Conservation (phyloP, 2,329 filamentous ascomycete species). For the Cladorrhinum sp. region DNA sequence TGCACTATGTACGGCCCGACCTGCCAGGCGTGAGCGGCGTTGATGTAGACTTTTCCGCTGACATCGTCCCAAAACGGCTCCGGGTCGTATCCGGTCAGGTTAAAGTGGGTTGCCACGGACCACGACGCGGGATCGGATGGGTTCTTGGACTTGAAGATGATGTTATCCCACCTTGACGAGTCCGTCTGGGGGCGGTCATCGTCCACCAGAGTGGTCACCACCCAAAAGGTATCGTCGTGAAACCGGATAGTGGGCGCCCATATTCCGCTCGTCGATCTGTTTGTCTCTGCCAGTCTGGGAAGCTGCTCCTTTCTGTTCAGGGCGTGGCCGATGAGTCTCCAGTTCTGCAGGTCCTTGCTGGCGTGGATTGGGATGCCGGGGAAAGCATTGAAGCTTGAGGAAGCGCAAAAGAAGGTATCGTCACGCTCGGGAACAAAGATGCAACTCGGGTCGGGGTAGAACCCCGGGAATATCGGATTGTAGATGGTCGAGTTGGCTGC, state of each 20-base stretch:
- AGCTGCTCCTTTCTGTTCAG: conserved; percentile 36
- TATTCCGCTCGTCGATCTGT: conserved; percentile 34
- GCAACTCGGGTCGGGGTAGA: conserved; percentile 43
- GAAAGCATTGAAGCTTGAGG: conserved; percentile 43
- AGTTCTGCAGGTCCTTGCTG: conserved; percentile 42
- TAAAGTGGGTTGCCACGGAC: conserved; percentile 47
- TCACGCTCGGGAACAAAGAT: conserved; percentile 38
- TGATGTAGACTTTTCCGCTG: conserved; percentile 48
- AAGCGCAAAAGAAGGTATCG: conserved; percentile 43
- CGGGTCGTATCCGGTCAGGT: conserved; percentile 52
- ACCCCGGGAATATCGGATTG: conserved; percentile 44
- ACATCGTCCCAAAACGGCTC: conserved; percentile 56
- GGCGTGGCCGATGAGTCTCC: conserved; percentile 40
- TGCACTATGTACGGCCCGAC: conserved; percentile 38
- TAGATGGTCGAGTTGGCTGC: conserved; percentile 28
- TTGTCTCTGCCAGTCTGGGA: conserved; percentile 32
- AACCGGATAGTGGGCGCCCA: conserved; percentile 34
- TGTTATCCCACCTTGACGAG: conserved; percentile 38
- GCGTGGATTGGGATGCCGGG: conserved; percentile 45
- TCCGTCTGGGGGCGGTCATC: conserved; percentile 36
- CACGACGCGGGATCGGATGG: conserved; percentile 43
- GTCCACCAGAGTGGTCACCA: conserved; percentile 34
- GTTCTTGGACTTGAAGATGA: conserved; percentile 45
- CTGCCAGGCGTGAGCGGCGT: conserved; percentile 24
- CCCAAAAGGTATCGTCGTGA: conserved; percentile 32